These are phyloP conservation scores for Aspergillus fumigatus DNA, from an alignment of 2,329 filamentous ascomycete genomes.

Conservation along the genomic window DNA sequence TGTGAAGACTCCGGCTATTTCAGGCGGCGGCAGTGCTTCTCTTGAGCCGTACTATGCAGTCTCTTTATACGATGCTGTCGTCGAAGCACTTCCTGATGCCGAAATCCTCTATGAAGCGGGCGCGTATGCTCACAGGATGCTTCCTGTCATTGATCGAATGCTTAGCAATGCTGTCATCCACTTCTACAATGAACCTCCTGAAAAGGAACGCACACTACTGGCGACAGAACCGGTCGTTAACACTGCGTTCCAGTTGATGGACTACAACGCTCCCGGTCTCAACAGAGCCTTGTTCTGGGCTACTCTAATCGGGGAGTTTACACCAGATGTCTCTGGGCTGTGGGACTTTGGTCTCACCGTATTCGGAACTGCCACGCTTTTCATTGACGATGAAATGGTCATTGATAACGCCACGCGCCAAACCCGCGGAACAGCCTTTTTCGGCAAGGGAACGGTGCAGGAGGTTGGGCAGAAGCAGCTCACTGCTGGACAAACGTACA, in stretches of 20 bases:
- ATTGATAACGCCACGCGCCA: conserved; percentile 60
- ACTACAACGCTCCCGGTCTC: conserved; percentile 25
- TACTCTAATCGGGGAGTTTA: conserved; percentile 52
- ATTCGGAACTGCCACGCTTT: conserved; percentile 57
- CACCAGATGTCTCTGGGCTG: conserved; percentile 50
- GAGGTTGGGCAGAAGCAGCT: conserved; percentile 45
- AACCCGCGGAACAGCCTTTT: conserved; percentile 55
- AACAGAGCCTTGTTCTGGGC: conserved; percentile 44
- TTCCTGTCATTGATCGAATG: conserved; percentile 27
- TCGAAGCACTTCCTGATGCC: conserved; percentile 12
- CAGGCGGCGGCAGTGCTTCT: conserved; percentile 31
- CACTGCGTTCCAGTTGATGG: conserved; percentile 35
- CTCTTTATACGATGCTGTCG: conserved; percentile 28
- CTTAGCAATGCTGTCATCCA: conserved; percentile 24
- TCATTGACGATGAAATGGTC: conserved; percentile 54
- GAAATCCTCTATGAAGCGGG: conserved; percentile 14
- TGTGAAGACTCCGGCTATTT: conserved; percentile 30
- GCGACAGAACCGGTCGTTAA: conserved; percentile 21
- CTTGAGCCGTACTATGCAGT: conserved; percentile 32
- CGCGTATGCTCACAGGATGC: conserved; percentile 28
- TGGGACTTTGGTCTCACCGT: conserved; percentile 61
- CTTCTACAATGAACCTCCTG: conserved; percentile 16
- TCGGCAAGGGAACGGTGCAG: conserved; percentile 59
- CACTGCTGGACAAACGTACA: conserved; percentile 27
- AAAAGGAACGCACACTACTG: conserved; percentile 16